A percentile compares a stretch with the other conserved stretches of the same genome.
phyloP scores from a whole-genome alignment of 768 basidiomycete species.

The Lentinula sp. region DNA sequence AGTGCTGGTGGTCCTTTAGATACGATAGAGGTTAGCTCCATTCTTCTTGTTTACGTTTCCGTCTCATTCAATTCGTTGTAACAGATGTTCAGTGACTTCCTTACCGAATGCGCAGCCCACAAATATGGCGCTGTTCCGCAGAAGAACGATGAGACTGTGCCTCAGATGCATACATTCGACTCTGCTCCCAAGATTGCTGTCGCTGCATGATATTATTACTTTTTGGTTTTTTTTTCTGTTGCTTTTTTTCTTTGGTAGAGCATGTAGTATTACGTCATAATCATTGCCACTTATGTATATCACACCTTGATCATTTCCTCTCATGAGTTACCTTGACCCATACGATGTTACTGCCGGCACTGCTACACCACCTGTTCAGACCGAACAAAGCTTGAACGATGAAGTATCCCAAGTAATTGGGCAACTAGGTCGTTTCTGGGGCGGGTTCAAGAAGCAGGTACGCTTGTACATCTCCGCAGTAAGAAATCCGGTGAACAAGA shows the following conservation, averaged over 20 bases:
- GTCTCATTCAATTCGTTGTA: neutral
- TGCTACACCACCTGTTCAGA: conserved; percentile 37
- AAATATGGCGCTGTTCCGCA: conserved; percentile 28
- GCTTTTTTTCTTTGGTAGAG: neutral
- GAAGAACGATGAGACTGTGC: conserved; percentile 16
- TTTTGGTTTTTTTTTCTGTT: neutral
- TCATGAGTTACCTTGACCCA: conserved; percentile 73
- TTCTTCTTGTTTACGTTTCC: neutral
- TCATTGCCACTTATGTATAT: neutral
- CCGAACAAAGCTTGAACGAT: conserved; percentile 65
- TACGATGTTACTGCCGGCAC: conserved; percentile 48
- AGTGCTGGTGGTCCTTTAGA: conserved; percentile 97
- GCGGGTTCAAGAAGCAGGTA: conserved; percentile 86
- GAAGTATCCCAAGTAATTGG: conserved; percentile 87
- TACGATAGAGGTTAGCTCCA: conserved; percentile 78
- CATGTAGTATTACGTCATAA: neutral
- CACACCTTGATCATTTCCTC: neutral
- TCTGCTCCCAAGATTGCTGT: conserved; percentile 22
- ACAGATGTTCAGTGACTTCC: conserved; percentile 93
- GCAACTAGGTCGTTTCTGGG: conserved; percentile 86
- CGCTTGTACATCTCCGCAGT: conserved; percentile 14
- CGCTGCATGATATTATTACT: conserved; percentile 13
- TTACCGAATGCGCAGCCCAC: conserved; percentile 68
- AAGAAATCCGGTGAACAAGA: neutral
- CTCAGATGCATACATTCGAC: conserved; percentile 13